Percentiles rank a stretch among this genome's conserved stretches.
Evolutionary conservation across 805 yeast genomes (phyloP).

Genomic region (Hanseniaspora meyeri): DNA sequence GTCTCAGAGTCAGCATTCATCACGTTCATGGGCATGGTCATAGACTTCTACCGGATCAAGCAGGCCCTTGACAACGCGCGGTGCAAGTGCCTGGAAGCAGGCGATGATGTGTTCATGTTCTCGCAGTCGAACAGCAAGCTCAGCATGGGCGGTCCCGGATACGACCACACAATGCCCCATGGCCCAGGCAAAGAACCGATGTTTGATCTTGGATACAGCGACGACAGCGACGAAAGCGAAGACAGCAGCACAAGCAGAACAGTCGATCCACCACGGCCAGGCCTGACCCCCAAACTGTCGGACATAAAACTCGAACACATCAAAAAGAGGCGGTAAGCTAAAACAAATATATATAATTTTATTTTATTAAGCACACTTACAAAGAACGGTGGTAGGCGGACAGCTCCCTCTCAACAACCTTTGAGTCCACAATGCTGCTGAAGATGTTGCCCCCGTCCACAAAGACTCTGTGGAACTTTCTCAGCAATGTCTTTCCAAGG

Average conservation of each 20-base stretch:
- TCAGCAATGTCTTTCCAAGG: slow-evolving; percentile 30
- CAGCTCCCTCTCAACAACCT: slow-evolving; percentile 24
- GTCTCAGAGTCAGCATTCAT: slow-evolving; percentile 2
- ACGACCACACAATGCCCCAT: slow-evolving; percentile 18
- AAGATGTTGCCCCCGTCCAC: slow-evolving; percentile 26
- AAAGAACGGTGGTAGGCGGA: slow-evolving; percentile 29
- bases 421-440: slow-evolving; percentile 27
- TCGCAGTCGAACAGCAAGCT: background rate
- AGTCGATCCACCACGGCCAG: background rate
- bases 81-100: background rate
- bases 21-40: slow-evolving; percentile 2
- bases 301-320: background rate
- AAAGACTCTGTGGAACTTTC: slow-evolving; percentile 32
- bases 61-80: background rate
- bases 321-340: background rate
- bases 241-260: background rate
- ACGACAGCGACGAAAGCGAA: slow-evolving; percentile 1
- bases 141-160: slow-evolving; percentile 13
- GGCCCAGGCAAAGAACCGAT: slow-evolving; percentile 14
- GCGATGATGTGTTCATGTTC: background rate
- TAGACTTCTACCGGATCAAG: slow-evolving; percentile 8
- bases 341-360: background rate
- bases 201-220: slow-evolving; percentile 15
- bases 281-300: background rate
- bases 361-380: background rate